A percentile compares a stretch with the other conserved stretches of the same genome.
Evolutionary conservation across 345 rosid genomes (phyloP).

Genomic region (Heritiera fomes): DNA sequence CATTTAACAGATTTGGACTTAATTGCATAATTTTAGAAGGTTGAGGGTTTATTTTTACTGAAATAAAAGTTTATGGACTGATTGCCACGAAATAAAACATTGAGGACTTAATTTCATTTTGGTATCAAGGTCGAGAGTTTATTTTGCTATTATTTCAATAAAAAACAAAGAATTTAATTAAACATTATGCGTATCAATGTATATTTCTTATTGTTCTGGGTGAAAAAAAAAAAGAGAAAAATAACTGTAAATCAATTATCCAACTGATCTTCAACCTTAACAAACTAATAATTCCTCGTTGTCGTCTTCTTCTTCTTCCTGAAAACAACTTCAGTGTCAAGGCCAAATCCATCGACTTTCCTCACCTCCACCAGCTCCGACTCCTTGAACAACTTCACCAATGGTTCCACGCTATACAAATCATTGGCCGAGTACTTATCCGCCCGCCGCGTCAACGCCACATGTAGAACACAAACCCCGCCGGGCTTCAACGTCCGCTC

Average conservation of each 20-base stretch:
- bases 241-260: not conserved
- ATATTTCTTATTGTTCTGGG: not conserved
- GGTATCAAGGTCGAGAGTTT: too few species aligned
- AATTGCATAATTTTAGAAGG: too few species aligned
- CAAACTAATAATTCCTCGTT: not conserved
- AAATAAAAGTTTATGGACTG: too few species aligned
- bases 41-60: too few species aligned
- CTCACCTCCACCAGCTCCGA: constrained; percentile 64
- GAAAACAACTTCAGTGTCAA: constrained; percentile 87
- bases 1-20: too few species aligned
- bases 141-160: too few species aligned
- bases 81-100: too few species aligned
- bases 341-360: constrained; percentile 91
- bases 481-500: constrained; percentile 79
- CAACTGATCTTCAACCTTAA: not conserved
- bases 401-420: constrained; percentile 52
- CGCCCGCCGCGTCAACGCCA: constrained; percentile 56
- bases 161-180: too few species aligned
- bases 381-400: constrained; percentile 50
- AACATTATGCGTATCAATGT: not conserved
- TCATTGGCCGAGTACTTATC: constrained; percentile 96
- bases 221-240: too few species aligned
- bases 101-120: too few species aligned
- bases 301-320: constrained; percentile 51
- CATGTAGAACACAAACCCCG: constrained; percentile 78